These are phyloP conservation scores for Hyphopichia homilentoma DNA, from an alignment of 805 yeast genomes.

Conservation along the genomic window DNA sequence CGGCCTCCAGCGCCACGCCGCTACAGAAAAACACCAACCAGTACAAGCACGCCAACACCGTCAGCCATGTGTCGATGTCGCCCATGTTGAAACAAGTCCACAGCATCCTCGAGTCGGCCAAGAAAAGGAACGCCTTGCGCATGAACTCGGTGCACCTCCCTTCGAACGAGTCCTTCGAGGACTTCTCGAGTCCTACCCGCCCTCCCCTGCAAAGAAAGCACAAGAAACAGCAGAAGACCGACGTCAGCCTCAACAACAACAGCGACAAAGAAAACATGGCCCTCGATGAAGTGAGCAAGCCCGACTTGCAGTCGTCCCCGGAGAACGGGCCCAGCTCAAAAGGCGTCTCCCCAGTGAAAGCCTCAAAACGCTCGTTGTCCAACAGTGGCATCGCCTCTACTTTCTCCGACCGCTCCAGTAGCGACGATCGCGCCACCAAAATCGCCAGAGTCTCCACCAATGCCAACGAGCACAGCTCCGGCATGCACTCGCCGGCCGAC, in stretches of 20 bases:
- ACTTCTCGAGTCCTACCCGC: background rate
- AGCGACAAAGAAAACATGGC: background rate
- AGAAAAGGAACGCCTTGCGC: background rate
- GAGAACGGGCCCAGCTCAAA: too few species aligned
- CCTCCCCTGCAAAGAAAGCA: background rate
- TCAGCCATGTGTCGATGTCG: background rate
- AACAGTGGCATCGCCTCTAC: too few species aligned
- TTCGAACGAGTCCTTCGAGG: background rate
- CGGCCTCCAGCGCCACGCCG: conserved; percentile 2
- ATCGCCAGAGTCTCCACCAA: conserved; percentile 18
- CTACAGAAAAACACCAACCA: too few species aligned
- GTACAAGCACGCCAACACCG: conserved; percentile 2
- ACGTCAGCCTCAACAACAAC: background rate
- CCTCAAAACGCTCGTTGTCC: too few species aligned
- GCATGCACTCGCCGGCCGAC: background rate
- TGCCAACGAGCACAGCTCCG: conserved; percentile 12
- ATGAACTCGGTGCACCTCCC: background rate
- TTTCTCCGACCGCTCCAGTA: too few species aligned
- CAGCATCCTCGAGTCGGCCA: background rate
- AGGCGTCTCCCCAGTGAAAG: too few species aligned
- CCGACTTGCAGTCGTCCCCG: too few species aligned
- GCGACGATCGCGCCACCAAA: too few species aligned
- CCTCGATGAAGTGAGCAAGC: background rate
- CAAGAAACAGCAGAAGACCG: too few species aligned
- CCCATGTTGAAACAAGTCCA: background rate